phyloP scores from a whole-genome alignment of 2,329 filamentous ascomycete genomes.

The Malbranchea zuffiana region DNA sequence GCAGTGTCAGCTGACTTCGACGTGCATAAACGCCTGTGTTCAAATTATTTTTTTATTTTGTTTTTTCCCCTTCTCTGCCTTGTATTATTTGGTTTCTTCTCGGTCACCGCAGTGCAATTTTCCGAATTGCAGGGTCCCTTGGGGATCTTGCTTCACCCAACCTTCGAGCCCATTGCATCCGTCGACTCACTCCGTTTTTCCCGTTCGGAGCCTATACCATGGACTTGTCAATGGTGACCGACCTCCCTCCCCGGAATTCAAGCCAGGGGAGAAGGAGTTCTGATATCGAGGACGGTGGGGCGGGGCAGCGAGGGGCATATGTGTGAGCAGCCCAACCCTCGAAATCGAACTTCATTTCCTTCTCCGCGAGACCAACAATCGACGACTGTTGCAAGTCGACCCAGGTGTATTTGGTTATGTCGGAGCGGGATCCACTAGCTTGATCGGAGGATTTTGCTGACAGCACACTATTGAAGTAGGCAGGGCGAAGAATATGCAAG shows the following conservation, averaged over 20 bases:
- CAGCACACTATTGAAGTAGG: conserved; percentile 17
- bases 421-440: neutral
- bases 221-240: conserved; percentile 16
- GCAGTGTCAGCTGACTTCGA: conserved; percentile 12
- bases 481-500: conserved; percentile 28
- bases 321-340: conserved; percentile 10
- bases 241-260: conserved; percentile 11
- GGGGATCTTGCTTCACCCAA: conserved; percentile 6
- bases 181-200: conserved; percentile 4
- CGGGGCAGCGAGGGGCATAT: conserved; percentile 9
- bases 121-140: conserved; percentile 11
- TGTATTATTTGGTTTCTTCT: neutral
- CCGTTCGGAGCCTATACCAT: conserved; percentile 9
- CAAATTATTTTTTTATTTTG: neutral
- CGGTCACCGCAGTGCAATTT: conserved; percentile 1
- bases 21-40: conserved; percentile 4
- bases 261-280: conserved; percentile 10
- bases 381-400: neutral
- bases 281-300: conserved; percentile 8
- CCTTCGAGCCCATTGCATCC: conserved; percentile 8
- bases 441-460: conserved; percentile 2
- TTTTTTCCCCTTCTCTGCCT: conserved; percentile 3
- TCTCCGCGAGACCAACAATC: neutral
- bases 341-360: neutral
- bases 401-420: neutral